Evolutionary conservation across 139 green algal species (phyloP).

Genomic region (Coelastrella sp.): DNA sequence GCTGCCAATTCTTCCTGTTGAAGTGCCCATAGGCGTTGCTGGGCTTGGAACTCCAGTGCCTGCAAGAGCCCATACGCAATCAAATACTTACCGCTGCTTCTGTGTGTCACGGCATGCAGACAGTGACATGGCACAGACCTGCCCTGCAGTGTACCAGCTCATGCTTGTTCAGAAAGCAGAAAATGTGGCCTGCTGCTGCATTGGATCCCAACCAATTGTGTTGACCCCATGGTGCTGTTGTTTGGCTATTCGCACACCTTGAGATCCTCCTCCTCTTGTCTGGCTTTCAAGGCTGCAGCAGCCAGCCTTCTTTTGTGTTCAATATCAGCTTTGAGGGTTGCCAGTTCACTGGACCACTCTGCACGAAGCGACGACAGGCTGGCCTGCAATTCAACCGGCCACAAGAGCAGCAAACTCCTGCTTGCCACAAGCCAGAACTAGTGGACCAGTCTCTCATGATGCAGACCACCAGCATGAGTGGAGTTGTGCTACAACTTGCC

Average conservation of each 20-base stretch:
- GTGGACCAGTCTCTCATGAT: no score
- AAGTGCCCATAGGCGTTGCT: conserved; percentile 66
- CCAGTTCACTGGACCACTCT: conserved; percentile 68
- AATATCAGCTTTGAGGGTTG: conserved; percentile 58
- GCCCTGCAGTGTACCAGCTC: no score
- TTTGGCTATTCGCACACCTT: conserved; percentile 44
- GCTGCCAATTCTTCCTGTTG: conserved; percentile 59
- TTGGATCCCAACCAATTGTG: no score
- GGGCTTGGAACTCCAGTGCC: conserved; percentile 72
- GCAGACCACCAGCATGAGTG: no score
- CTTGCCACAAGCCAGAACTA: background rate
- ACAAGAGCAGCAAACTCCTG: background rate
- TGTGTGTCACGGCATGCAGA: no score
- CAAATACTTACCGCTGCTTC: no score
- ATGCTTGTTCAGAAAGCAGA: no score
- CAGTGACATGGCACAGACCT: no score
- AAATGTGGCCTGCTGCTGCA: no score
- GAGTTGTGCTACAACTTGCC: no score
- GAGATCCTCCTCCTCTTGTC: conserved; percentile 64
- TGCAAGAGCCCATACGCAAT: background rate
- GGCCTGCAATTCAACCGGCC: conserved; percentile 21
- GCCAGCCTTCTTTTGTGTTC: conserved; percentile 50
- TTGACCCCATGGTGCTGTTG: background rate
- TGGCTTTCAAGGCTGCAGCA: conserved; percentile 49
- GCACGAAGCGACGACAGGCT: conserved; percentile 53